phyloP scores from a whole-genome alignment of 768 basidiomycete species.

The Melanogaster broomeanus region DNA sequence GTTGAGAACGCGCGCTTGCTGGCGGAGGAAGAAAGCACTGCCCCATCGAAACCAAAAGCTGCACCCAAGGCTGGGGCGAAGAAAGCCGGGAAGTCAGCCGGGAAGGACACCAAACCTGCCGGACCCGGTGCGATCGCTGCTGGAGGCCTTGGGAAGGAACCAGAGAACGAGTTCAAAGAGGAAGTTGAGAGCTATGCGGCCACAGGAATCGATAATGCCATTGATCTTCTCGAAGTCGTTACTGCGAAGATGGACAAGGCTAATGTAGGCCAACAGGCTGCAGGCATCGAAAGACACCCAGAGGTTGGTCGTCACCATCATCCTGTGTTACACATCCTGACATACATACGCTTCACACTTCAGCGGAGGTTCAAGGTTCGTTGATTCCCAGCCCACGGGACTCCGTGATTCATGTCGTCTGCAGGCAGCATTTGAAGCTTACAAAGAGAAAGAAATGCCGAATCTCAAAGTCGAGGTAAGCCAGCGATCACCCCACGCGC shows the following conservation, averaged over 20 bases:
- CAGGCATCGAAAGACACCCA: constrained; percentile 85
- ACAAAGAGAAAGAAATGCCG: constrained; percentile 85
- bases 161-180: constrained; percentile 30
- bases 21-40: constrained; percentile 81
- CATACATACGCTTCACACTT: constrained; percentile 9
- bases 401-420: constrained; percentile 6
- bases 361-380: constrained; percentile 88
- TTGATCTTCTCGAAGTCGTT: constrained; percentile 87
- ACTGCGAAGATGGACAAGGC: constrained; percentile 94
- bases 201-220: constrained; percentile 86
- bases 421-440: constrained; percentile 87
- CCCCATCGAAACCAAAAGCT: constrained; percentile 58
- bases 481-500: not conserved
- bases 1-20: constrained; percentile 83
- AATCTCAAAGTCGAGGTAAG: constrained; percentile 71
- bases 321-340: constrained; percentile 9
- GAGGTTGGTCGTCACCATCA: constrained; percentile 56
- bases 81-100: constrained; percentile 55
- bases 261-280: constrained; percentile 84
- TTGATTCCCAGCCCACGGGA: not conserved
- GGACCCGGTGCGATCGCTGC: constrained; percentile 87
- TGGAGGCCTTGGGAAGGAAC: constrained; percentile 40
- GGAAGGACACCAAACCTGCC: constrained; percentile 59
- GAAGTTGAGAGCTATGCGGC: constrained; percentile 74
- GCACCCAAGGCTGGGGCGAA: constrained; percentile 67